Conservation (phyloP, 495 filamentous ascomycete species). For the Penicillium arizonense region DNA sequence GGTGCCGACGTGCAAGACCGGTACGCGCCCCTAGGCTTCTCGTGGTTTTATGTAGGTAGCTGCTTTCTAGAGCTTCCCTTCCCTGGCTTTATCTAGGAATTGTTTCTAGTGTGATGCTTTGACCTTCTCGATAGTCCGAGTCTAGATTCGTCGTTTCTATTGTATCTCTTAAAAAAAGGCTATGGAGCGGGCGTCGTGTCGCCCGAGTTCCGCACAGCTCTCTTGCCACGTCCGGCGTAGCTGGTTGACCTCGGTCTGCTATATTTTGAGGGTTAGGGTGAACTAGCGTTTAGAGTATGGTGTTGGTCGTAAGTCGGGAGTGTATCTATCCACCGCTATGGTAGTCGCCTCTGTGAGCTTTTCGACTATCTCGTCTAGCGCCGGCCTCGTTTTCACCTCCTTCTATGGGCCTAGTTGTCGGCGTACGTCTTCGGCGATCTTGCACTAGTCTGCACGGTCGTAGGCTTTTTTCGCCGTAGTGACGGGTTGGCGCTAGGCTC, state of each 20-base stretch:
- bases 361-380: constrained; percentile 12
- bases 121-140: constrained; percentile 8
- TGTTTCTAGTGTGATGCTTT: constrained; percentile 12
- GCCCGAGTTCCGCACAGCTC: constrained; percentile 12
- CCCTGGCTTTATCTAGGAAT: constrained; percentile 11
- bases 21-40: constrained; percentile 17
- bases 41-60: constrained; percentile 26
- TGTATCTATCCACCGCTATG: constrained; percentile 6
- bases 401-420: constrained; percentile 8
- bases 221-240: constrained; percentile 18
- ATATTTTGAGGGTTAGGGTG: constrained; percentile 16
- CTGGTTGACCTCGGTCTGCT: constrained; percentile 16
- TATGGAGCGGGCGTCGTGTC: constrained; percentile 2
- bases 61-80: constrained; percentile 22
- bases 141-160: constrained; percentile 9
- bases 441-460: constrained; percentile 20
- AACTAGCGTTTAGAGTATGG: constrained; percentile 29
- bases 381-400: constrained; percentile 2
- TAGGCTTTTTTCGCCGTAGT: constrained; percentile 19
- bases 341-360: constrained; percentile 13
- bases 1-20: constrained; percentile 7
- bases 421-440: constrained; percentile 15
- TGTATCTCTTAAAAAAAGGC: constrained; percentile 12
- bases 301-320: constrained; percentile 9
- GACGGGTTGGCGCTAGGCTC: constrained; percentile 1